Conservation (phyloP, 805 yeast genomes). For the Myxozyma mucilagina region DNA sequence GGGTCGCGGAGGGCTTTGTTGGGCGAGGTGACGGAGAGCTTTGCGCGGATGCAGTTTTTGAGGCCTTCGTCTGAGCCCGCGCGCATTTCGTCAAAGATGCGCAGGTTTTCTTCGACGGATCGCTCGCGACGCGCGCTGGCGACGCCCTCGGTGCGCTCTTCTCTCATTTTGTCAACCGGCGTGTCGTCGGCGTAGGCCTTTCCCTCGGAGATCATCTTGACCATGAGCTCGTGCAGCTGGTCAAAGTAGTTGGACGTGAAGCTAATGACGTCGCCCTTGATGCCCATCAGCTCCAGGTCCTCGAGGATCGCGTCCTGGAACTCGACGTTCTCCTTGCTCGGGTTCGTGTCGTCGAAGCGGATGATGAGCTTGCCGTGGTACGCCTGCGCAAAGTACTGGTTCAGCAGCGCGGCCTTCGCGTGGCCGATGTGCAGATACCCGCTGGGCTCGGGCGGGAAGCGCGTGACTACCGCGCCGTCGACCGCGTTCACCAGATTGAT, state of each 20-base stretch:
- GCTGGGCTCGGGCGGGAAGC: conserved; percentile 99
- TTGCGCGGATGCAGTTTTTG: conserved; percentile 93
- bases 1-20: conserved; percentile 98
- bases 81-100: conserved; percentile 82
- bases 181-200: conserved; percentile 98
- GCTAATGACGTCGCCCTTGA: conserved; percentile 85
- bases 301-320: conserved; percentile 92
- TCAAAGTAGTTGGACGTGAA: conserved; percentile 94
- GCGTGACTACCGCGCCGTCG: conserved; percentile 93
- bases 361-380: conserved; percentile 96
- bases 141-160: conserved; percentile 97
- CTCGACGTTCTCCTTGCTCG: conserved; percentile 91
- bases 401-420: conserved; percentile 95
- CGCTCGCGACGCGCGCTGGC: conserved; percentile 91
- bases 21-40: conserved; percentile 84
- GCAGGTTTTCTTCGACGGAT: conserved; percentile 86
- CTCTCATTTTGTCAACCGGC: conserved; percentile 91
- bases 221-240: conserved; percentile 81
- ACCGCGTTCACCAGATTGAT: conserved; percentile 89
- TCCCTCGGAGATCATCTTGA: conserved; percentile 89
- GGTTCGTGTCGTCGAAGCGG: conserved; percentile 98
- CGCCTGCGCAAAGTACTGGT: conserved; percentile 92
- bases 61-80: conserved; percentile 91
- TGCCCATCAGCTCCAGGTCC: conserved; percentile 86
- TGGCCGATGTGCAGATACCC: conserved; percentile 99